These are phyloP conservation scores for Curvularia sp. DNA, from an alignment of 2,329 filamentous ascomycete genomes.

Conservation along the genomic window DNA sequence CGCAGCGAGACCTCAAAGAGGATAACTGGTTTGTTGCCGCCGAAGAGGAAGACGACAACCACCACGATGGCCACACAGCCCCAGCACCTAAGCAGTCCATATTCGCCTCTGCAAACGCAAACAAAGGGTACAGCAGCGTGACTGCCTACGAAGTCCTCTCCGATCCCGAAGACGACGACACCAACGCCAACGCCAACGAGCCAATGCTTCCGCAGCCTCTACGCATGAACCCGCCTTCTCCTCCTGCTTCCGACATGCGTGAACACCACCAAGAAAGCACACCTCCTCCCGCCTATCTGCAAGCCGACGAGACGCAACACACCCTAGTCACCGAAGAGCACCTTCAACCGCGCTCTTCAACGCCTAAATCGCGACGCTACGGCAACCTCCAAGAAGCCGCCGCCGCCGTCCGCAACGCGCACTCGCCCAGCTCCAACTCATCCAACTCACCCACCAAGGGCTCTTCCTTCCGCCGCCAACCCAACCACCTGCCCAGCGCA, in stretches of 20 bases:
- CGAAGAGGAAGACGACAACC: conserved; percentile 28
- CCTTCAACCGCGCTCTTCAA: conserved; percentile 38
- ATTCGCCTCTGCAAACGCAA: conserved; percentile 32
- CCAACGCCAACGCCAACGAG: conserved; percentile 30
- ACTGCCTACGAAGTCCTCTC: conserved; percentile 40
- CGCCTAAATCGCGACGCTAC: conserved; percentile 56
- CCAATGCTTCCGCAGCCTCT: conserved; percentile 53
- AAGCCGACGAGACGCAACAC: conserved; percentile 22
- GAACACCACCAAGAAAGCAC: conserved; percentile 25
- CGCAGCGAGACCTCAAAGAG: conserved; percentile 49
- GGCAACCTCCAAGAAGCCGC: conserved; percentile 57
- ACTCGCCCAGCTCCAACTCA: conserved; percentile 33
- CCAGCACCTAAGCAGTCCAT: conserved; percentile 30
- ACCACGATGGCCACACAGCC: conserved; percentile 20
- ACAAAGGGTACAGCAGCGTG: conserved; percentile 41
- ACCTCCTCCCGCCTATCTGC: background rate
- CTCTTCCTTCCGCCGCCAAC: conserved; percentile 20
- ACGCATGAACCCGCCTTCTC: conserved; percentile 58
- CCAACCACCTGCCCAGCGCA: conserved; percentile 36
- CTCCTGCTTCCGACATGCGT: conserved; percentile 35
- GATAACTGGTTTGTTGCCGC: conserved; percentile 58
- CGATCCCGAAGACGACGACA: conserved; percentile 39
- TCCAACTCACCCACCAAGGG: conserved; percentile 35
- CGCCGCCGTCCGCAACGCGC: conserved; percentile 44
- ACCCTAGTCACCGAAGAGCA: conserved; percentile 33